Evolutionary conservation across 345 rosid genomes (phyloP).

Genomic region (Euphorbia peplus): DNA sequence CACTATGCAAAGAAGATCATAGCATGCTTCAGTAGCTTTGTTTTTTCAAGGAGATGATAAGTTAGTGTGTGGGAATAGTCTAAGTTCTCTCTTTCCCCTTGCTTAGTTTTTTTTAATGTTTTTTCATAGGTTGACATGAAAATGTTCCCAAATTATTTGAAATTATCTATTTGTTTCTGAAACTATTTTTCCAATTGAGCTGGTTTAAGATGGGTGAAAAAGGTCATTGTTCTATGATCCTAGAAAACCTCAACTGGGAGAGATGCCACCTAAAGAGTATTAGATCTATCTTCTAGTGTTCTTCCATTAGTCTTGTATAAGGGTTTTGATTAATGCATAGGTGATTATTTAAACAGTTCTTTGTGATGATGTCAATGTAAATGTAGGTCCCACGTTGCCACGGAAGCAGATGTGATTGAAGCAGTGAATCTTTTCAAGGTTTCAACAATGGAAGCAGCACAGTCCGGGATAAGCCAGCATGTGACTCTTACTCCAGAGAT

Average conservation of each 20-base stretch:
- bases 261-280: no score
- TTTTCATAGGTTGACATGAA: no score
- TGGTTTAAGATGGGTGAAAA: no score
- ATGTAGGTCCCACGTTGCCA: constrained; percentile 75
- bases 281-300: background rate
- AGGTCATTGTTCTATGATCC: no score
- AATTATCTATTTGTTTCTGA: no score
- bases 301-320: background rate
- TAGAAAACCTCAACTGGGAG: no score
- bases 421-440: constrained; percentile 85
- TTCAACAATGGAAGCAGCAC: constrained; percentile 96
- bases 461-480: constrained; percentile 90
- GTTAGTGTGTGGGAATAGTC: background rate
- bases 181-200: no score
- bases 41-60: background rate
- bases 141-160: no score
- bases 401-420: constrained; percentile 76
- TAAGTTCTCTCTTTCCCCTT: background rate
- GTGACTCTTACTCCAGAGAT: constrained; percentile 76
- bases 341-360: background rate
- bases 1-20: no score
- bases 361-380: background rate
- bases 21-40: no score
- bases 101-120: no score
- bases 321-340: no score